Evolutionary conservation across 2,329 filamentous ascomycete genomes (phyloP), one percentile per base, ranked within the genome.

Genomic region (Microascus cirrosus): DNA sequence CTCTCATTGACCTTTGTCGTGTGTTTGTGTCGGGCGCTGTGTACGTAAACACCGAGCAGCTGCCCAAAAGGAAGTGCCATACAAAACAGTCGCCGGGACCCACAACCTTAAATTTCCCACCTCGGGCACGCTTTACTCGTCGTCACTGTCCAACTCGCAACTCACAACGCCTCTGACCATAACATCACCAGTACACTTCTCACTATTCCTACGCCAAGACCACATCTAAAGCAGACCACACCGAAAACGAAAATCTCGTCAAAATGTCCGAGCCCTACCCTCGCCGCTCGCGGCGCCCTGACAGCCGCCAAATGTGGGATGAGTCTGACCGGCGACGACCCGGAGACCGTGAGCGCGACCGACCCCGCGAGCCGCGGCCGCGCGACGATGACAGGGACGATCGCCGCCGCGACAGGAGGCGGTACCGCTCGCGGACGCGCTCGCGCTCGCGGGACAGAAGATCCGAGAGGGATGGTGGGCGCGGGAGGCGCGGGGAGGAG

Each of bases 221-320:
- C 13, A 20, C 20, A 36, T 12, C n/a, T 8, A 13, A 25, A 10
- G 13, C n/a, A 39, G 18, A 11, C 6, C 20, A 55, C n/a, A 4
- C 11, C 12, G 8, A n/a, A 48, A 32, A 2, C 8, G 25, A 15
- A 8, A 45, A 10, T 45, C 36, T 18, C 7, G 8, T 42, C 25
- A 55, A 39, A 7, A 58, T 58, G 56, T 58, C 56, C 20, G 56
- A 58, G 22, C 50, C 56, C 11, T 57, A 52, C 50, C 20, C 50
- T 2, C 53, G 56, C 50, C 56, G 70, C 53, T 61, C 62, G 28
- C 67, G 69, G 56, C 68, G 71, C 53, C 67, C 68, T 25, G 83
- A 86, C 63, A 82, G 78, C 68, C 78, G 78, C 55, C 75, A 80
- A 56, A 83, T 82, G 77, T 83, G 82, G 80, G 83, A 87, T 61